Conservation (phyloP, 1,284 basidiomycete genomes). For the Apiotrichum montevideense region DNA sequence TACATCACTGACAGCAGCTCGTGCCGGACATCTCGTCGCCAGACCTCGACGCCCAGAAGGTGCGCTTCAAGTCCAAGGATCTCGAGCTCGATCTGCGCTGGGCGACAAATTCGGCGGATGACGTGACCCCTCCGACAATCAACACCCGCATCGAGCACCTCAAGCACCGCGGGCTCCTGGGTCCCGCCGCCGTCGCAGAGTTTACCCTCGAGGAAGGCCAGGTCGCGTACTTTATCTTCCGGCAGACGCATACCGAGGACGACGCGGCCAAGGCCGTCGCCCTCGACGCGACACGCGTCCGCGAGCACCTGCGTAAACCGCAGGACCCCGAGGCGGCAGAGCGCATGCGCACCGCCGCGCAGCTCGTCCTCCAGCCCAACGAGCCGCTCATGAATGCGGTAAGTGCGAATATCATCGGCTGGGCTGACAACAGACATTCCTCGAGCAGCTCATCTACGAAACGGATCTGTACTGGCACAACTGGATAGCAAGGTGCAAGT, state of each 20-base stretch:
- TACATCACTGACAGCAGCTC: conserved; percentile 25
- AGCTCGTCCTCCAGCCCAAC: conserved; percentile 52
- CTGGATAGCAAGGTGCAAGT: conserved; percentile 66
- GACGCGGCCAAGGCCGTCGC: not conserved
- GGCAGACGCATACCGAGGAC: conserved; percentile 46
- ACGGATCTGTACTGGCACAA: conserved; percentile 78
- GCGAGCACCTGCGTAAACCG: conserved; percentile 36
- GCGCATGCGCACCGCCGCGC: conserved; percentile 52
- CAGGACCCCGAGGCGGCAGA: conserved; percentile 51
- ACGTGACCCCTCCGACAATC: conserved; percentile 53
- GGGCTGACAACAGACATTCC: conserved; percentile 13
- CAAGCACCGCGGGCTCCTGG: conserved; percentile 32
- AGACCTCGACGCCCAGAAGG: conserved; percentile 54
- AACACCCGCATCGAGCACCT: conserved; percentile 50
- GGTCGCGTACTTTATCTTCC: conserved; percentile 72
- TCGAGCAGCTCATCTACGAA: conserved; percentile 38
- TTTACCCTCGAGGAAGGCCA: conserved; percentile 73
- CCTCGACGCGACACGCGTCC: not conserved
- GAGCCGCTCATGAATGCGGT: conserved; percentile 63
- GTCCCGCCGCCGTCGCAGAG: conserved; percentile 31
- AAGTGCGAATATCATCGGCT: conserved; percentile 6
- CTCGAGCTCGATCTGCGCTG: conserved; percentile 71
- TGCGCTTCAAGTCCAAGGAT: conserved; percentile 58
- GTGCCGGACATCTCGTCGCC: conserved; percentile 50
- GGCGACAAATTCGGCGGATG: conserved; percentile 49